Evolutionary conservation across 352 stramenopile genomes (phyloP).

Genomic region (Pythium pyrilobum): DNA sequence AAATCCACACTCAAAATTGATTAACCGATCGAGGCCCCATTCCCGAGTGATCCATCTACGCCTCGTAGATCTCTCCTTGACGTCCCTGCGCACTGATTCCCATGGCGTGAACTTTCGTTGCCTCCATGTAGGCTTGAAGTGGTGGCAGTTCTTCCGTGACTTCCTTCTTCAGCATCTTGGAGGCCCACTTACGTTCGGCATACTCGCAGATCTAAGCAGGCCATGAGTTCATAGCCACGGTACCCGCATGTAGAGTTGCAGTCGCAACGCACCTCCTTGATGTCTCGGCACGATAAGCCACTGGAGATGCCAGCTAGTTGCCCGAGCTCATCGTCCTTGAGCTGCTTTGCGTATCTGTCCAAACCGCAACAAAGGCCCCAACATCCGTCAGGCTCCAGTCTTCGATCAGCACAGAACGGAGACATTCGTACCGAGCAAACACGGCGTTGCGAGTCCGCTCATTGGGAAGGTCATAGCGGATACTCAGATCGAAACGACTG

Average conservation of each 20-base stretch:
- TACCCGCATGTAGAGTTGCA: background rate
- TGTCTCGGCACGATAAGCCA: constrained; percentile 91
- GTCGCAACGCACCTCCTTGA: constrained; percentile 89
- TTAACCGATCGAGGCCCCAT: background rate
- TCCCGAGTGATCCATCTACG: constrained; percentile 8
- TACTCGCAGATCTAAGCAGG: constrained; percentile 86
- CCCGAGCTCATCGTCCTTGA: constrained; percentile 62
- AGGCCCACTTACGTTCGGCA: constrained; percentile 90
- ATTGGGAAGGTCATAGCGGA: constrained; percentile 89
- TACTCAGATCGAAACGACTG: constrained; percentile 91
- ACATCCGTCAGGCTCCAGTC: background rate
- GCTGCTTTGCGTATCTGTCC: constrained; percentile 86
- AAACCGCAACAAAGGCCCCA: no score
- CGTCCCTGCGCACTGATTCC: constrained; percentile 35
- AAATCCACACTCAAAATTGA: background rate
- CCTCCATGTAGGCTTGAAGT: constrained; percentile 65
- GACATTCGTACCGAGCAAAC: constrained; percentile 65
- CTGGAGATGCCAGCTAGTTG: constrained; percentile 73
- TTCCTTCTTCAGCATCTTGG: constrained; percentile 84
- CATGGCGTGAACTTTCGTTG: constrained; percentile 59
- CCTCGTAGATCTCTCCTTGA: constrained; percentile 33
- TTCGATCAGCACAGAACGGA: background rate
- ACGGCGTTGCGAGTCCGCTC: constrained; percentile 77
- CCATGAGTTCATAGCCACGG: background rate
- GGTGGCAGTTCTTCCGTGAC: constrained; percentile 66